Base-by-base conservation (phyloP, 805 yeast genomes). In the Yarrowia divulgata region DNA sequence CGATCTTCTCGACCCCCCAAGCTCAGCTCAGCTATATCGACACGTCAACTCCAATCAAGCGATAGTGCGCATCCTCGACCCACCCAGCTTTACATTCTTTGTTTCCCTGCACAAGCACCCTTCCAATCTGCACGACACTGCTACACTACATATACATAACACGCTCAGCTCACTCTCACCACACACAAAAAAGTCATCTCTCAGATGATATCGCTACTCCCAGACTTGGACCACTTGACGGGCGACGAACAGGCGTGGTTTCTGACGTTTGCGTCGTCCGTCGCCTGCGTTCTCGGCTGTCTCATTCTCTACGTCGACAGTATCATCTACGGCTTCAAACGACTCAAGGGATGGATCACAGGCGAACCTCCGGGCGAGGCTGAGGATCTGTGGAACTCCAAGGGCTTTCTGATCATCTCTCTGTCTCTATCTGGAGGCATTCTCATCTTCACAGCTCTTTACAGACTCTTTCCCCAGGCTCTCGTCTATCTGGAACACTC, bases 381-480 rank as follows among this genome's bases (percentile, higher is more conserved):
- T 1, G 68, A 48, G n/a, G 57, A 63, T 14, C 48, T 63, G 39
- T 48, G 68, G 68, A 49, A 63, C 57, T 63, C 68, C 57, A 85
- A 88, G 45, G 77, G 79, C 14, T 88, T 93, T 75, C 82, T 94
- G 71, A 87, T 90, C 48, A 87, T 87, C 42, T 89, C 97, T 1
- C 82, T 94, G 37, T 85, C 95, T 0, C 78, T 93, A 63, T 87
- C 93, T 72, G 82, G 94, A 0, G 98, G 99, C 0, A 91, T 97
- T 34, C 83, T 94, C 77, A 70, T 79, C 1, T 86, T 93, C 74
- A 92, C 98, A 0, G 85, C 97, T 0, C 79, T 94, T 63, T 90
- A 86, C 79, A 85, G 88, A 71, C 81, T 94, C 64, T 79, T 93
- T n/a, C 97, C 98, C 0, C 88, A 86, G 71, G 85, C 91, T 0